Evolutionary conservation across 2,329 filamentous ascomycete species (phyloP), one percentile per base, ranked within the genome.

Genomic region (Ceratocystis huliohia): DNA sequence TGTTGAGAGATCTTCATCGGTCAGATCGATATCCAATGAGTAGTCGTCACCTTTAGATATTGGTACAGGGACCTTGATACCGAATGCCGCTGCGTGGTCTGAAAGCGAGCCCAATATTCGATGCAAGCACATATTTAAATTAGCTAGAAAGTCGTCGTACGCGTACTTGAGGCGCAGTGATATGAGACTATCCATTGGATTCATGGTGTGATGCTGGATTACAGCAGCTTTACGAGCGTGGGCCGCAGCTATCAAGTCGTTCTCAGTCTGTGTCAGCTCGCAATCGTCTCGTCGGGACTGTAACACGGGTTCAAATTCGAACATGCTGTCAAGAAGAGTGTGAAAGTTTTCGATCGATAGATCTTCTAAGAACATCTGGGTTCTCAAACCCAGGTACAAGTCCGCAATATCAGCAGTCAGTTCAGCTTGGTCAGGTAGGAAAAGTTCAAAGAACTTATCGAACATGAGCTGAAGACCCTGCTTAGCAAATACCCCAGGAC

Each of bases 391-490:
- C 8, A 67, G 62, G n/a, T 65, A 67, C 15, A 68, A 45, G 44
- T 68, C 65, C 5, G 63, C 65, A 59, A 68, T 65, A 28, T 68
- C 65, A n/a, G 65, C 62, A 10, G 67, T 66, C 41, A 68, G 22
- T 33, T 66, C 67, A 7, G 67, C 63, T 45, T 67, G 63, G 17
- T 67, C 65, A 0, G 66, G 67, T 7, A 68, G 76, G 15, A 81
- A 79, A 0, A 79, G 76, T 63, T 77, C 75, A 61, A 77, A 73
- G 59, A 78, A 77, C 22, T 76, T 75, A 64, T 78, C 76, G 68
- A 81, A 76, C 25, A 78, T 72, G 22, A 74, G 72, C n/a, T 80
- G 74, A 48, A 82, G 78, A 62, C 66, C 66, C 28, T 63, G 48
- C 33, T 69, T 68, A 61, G 69, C 68, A 62, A 66, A 66, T 46